Evolutionary conservation across 1,139 yeast genomes (phyloP).

Genomic region (Pichia sp.): DNA sequence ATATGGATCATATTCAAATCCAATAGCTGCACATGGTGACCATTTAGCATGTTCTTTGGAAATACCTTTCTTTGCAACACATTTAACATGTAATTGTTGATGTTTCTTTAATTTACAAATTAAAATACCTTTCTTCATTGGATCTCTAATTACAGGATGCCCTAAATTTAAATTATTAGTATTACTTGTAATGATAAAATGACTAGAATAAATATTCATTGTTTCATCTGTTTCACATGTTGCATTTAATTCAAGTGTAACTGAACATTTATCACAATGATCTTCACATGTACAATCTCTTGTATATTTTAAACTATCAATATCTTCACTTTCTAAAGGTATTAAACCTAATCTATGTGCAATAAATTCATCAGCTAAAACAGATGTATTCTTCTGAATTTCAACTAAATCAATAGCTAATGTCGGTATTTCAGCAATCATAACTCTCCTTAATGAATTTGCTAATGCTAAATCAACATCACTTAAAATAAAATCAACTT

Average conservation of each 20-base stretch:
- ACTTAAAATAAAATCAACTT: constrained; percentile 81
- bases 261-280: constrained; percentile 92
- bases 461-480: constrained; percentile 90
- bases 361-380: constrained; percentile 91
- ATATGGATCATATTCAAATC: constrained; percentile 99
- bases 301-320: constrained; percentile 71
- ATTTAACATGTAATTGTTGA: constrained; percentile 80
- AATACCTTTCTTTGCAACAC: constrained; percentile 96
- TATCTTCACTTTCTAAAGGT: constrained; percentile 79
- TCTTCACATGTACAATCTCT: constrained; percentile 98
- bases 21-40: constrained; percentile 97
- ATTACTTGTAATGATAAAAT: constrained; percentile 50
- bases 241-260: constrained; percentile 77
- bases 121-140: constrained; percentile 71
- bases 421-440: constrained; percentile 96
- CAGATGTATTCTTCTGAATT: constrained; percentile 87
- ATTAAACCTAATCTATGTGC: constrained; percentile 89
- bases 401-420: constrained; percentile 94
- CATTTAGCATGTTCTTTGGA: constrained; percentile 98
- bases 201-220: constrained; percentile 84
- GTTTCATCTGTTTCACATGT: constrained; percentile 83
- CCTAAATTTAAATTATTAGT: constrained; percentile 49
- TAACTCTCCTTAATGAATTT: constrained; percentile 82
- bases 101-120: constrained; percentile 88
- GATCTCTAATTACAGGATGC: constrained; percentile 76